These are phyloP conservation scores for Exophiala phaeomuriformis DNA, from an alignment of 2,329 filamentous ascomycete genomes.

Conservation along the genomic window DNA sequence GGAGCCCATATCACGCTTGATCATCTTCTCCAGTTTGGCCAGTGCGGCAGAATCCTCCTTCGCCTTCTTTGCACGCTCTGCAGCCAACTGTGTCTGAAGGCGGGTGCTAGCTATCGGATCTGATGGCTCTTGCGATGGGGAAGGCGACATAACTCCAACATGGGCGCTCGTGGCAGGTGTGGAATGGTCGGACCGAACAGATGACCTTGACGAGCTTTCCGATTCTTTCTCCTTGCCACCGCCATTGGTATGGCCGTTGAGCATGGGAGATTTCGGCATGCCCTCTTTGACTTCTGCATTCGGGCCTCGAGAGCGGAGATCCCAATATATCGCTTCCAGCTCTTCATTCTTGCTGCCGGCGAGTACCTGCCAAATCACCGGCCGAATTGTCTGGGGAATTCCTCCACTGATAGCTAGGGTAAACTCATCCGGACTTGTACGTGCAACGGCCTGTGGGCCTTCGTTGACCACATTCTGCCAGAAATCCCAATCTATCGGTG, in stretches of 20 bases:
- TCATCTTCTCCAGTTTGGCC: slow-evolving; percentile 80
- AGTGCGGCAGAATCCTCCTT: slow-evolving; percentile 69
- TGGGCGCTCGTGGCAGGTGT: slow-evolving; percentile 50
- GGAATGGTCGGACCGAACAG: slow-evolving; percentile 71
- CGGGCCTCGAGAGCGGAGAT: slow-evolving; percentile 70
- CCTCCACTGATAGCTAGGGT: slow-evolving; percentile 86
- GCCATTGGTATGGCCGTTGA: slow-evolving; percentile 39
- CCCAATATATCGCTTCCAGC: slow-evolving; percentile 76
- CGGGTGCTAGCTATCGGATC: slow-evolving; percentile 54
- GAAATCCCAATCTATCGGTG: slow-evolving; percentile 93
- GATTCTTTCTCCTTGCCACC: slow-evolving; percentile 60
- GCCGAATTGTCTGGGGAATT: slow-evolving; percentile 88
- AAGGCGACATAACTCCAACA: slow-evolving; percentile 49
- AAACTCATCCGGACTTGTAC: slow-evolving; percentile 80
- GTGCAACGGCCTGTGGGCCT: slow-evolving; percentile 78
- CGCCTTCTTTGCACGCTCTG: slow-evolving; percentile 67
- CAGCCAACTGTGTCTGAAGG: slow-evolving; percentile 55
- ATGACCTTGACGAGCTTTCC: slow-evolving; percentile 71
- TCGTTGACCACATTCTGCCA: slow-evolving; percentile 97
- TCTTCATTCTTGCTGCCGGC: slow-evolving; percentile 92
- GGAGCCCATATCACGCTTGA: slow-evolving; percentile 82
- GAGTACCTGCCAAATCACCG: slow-evolving; percentile 98
- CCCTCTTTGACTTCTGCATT: slow-evolving; percentile 62
- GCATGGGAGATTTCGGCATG: slow-evolving; percentile 29
- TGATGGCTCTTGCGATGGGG: slow-evolving; percentile 51